Evolutionary conservation across 495 filamentous ascomycete genomes (phyloP).

Genomic region (Lineolata rhizophorae): DNA sequence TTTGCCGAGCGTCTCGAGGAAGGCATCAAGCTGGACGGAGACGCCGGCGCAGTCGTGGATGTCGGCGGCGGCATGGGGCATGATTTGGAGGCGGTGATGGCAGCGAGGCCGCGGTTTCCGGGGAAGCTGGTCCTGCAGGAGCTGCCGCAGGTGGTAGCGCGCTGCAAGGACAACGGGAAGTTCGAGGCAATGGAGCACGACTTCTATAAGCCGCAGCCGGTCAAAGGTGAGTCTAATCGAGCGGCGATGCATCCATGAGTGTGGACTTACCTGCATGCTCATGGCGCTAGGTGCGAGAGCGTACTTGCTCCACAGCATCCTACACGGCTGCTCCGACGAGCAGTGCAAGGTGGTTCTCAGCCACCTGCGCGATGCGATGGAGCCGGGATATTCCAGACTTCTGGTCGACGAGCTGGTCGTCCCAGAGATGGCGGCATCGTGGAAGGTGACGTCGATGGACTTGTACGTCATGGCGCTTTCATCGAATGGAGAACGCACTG

Average conservation of each 20-base stretch:
- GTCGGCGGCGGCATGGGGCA: slow-evolving; percentile 29
- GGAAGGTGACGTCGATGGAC: slow-evolving; percentile 23
- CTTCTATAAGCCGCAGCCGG: slow-evolving; percentile 30
- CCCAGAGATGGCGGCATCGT: slow-evolving; percentile 20
- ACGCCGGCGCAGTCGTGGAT: slow-evolving; percentile 31
- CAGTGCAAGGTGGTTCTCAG: slow-evolving; percentile 2
- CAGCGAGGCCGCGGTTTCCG: slow-evolving; percentile 17
- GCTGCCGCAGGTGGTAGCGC: slow-evolving; percentile 20
- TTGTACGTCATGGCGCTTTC: slow-evolving; percentile 25
- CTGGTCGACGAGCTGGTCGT: slow-evolving; percentile 33
- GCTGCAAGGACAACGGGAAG: background rate
- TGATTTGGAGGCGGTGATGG: slow-evolving; percentile 24
- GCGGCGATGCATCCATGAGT: too few relatives aligned
- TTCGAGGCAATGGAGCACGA: slow-evolving; percentile 21
- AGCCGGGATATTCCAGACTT: slow-evolving; percentile 25
- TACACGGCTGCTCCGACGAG: slow-evolving; percentile 10
- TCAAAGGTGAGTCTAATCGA: too few relatives aligned
- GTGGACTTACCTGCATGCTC: too few relatives aligned
- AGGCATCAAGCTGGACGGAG: too few relatives aligned
- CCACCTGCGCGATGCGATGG: slow-evolving; percentile 17
- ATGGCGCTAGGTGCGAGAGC: too few relatives aligned
- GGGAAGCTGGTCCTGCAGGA: slow-evolving; percentile 30
- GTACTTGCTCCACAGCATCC: slow-evolving; percentile 14
- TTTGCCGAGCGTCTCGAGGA: too few relatives aligned
- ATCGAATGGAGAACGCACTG: too few relatives aligned